Percentiles rank a stretch among this genome's conserved stretches.
These are phyloP conservation scores for Xylariaceae sp. DNA, from an alignment of 2,329 filamentous ascomycete genomes.

Conservation along the genomic window DNA sequence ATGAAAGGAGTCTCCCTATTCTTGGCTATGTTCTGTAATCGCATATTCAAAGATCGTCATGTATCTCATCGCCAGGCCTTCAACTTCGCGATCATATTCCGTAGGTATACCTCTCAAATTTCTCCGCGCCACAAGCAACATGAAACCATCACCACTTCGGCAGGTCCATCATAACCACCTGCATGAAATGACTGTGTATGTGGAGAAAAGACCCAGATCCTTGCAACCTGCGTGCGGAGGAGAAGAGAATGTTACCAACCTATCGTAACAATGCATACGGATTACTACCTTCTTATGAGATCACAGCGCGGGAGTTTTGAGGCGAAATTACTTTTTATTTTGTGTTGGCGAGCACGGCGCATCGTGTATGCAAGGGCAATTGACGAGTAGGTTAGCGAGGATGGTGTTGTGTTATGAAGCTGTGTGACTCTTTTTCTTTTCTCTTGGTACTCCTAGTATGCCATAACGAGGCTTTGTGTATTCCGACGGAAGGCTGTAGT, in stretches of 20 bases:
- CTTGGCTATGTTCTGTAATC: too few species aligned
- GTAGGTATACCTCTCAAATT: too few species aligned
- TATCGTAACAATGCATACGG: not conserved
- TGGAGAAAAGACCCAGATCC: slow-evolving; percentile 13
- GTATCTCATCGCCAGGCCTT: too few species aligned
- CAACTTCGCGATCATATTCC: too few species aligned
- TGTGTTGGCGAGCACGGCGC: slow-evolving; percentile 18
- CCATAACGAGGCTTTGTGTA: too few species aligned
- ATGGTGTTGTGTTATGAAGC: not conserved
- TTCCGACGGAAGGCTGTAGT: too few species aligned
- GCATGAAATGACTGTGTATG: not conserved
- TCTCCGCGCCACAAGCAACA: too few species aligned
- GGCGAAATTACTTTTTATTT: not conserved
- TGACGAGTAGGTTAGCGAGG: not conserved
- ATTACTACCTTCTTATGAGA: not conserved
- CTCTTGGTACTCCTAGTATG: not conserved
- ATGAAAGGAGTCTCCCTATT: too few species aligned
- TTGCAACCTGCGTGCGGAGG: slow-evolving; percentile 7
- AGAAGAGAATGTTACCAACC: slow-evolving; percentile 1
- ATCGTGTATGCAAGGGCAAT: slow-evolving; percentile 29
- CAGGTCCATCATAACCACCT: not conserved
- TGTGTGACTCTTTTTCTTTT: not conserved
- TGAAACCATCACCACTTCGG: too few species aligned
- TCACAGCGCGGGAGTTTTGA: not conserved
- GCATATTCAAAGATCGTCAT: too few species aligned